Conservation (phyloP, 1,284 basidiomycete genomes). For the Hymenochaete sp. region DNA sequence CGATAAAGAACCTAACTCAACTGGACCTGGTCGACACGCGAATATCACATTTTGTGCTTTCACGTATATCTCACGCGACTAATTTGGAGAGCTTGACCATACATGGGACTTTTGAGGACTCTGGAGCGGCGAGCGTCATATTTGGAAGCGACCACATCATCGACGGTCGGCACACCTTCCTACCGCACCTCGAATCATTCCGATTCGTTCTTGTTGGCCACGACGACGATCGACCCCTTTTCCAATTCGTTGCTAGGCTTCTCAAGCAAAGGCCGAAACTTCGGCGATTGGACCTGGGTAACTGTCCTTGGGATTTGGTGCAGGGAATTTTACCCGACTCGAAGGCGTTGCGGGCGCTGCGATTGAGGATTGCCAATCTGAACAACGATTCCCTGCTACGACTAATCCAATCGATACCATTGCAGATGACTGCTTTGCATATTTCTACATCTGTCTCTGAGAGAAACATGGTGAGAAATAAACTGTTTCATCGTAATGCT, state of each 20-base stretch:
- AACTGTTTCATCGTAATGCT: not conserved
- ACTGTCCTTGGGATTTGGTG: constrained; percentile 55
- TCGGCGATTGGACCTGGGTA: constrained; percentile 48
- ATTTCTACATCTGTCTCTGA: constrained; percentile 42
- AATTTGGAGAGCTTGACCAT: constrained; percentile 51
- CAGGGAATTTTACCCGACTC: constrained; percentile 42
- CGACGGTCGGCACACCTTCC: constrained; percentile 46
- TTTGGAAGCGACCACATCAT: constrained; percentile 55
- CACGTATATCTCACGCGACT: constrained; percentile 51
- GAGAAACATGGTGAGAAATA: constrained; percentile 38
- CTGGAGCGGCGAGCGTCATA: constrained; percentile 47
- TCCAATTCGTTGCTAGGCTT: constrained; percentile 46
- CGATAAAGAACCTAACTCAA: constrained; percentile 55
- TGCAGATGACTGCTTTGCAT: constrained; percentile 44
- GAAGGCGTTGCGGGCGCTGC: constrained; percentile 41
- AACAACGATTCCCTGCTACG: constrained; percentile 30
- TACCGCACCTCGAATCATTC: constrained; percentile 52
- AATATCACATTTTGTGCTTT: constrained; percentile 52
- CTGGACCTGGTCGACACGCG: constrained; percentile 59
- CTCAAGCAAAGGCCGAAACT: constrained; percentile 39
- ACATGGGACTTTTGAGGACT: constrained; percentile 55
- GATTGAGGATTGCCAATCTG: constrained; percentile 45
- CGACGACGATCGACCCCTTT: constrained; percentile 45
- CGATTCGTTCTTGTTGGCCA: constrained; percentile 54
- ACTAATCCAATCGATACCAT: constrained; percentile 38